Percentiles rank a stretch among this genome's conserved stretches.
Conservation (phyloP, 495 filamentous ascomycete genomes). For the Daldinia loculata region DNA sequence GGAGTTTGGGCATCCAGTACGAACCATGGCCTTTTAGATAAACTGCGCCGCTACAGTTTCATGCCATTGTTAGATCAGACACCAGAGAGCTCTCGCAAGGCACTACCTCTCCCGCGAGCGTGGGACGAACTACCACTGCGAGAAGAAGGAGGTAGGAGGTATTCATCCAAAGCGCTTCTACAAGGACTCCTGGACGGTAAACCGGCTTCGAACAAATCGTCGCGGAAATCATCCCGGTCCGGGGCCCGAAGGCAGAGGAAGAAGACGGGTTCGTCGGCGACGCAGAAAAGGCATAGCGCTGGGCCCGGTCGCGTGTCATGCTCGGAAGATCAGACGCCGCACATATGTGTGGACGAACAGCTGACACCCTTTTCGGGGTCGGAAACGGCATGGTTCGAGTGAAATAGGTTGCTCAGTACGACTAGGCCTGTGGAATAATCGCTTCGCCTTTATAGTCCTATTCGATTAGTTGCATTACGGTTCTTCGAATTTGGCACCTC, state of each 20-base stretch:
- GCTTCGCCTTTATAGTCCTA: background rate
- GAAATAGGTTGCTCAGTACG: background rate
- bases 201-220: constrained; percentile 9
- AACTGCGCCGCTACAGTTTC: constrained; percentile 34
- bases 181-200: constrained; percentile 23
- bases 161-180: constrained; percentile 22
- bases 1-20: background rate
- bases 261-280: constrained; percentile 4
- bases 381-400: constrained; percentile 19
- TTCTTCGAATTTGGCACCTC: too few relatives aligned
- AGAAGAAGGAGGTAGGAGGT: constrained; percentile 20
- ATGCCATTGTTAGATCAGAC: constrained; percentile 31
- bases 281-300: constrained; percentile 8
- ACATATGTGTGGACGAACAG: constrained; percentile 36
- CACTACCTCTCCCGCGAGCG: background rate
- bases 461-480: too few relatives aligned
- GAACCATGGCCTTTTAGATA: constrained; percentile 21
- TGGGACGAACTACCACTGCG: constrained; percentile 16
- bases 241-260: background rate
- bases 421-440: background rate
- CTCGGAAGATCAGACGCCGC: constrained; percentile 37
- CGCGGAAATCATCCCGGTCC: constrained; percentile 11
- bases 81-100: constrained; percentile 23
- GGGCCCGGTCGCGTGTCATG: constrained; percentile 19
- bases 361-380: constrained; percentile 27